Evolutionary conservation across 441 rosid genomes (phyloP), one percentile per base, ranked within the genome.

Genomic region (Adansonia gregorii): DNA sequence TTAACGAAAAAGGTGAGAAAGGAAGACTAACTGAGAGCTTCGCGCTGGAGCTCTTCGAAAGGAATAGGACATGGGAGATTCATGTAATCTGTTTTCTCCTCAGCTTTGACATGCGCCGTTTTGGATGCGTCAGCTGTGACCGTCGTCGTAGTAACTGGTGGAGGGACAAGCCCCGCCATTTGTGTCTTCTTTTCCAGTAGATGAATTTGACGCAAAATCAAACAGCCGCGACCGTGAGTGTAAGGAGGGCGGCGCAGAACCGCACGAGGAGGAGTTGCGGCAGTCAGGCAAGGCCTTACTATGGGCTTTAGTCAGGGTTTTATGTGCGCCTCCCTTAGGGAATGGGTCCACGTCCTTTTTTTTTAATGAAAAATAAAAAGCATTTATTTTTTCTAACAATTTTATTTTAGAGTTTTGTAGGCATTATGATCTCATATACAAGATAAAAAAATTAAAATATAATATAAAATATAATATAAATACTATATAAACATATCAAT

Each of bases 1-100:
- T 20, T 4, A 24, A 8, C 20, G n/a, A 60, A 1, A 60, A 46
- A 74, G 20, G 20, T 22, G 10, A 61, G 52, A 74, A 46, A 17
- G 67, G 45, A 19, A 75, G 11, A 81, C 84, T 78, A 76, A 96
- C 98, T 94, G 77, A 89, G 85, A 79, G 97, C 95, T 86, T 96
- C 98, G 14, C 97, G 97, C 78, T 93, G 95, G 82, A 94, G 82
- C 83, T 96, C 99, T 64, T 94, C 99, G 31, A 88, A 96, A 39
- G 98, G 93, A 82, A 96, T 83, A 78, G 99, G 99, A 78, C 95
- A 91, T 66, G 98, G 97, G 65, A 96, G 95, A 72, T 92, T 85
- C 71, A 87, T 74, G 89, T 90, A 96, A 79, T 96, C 97, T 3
- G 86, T 87, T 78, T 87, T 92, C 81, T 91, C 92, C 39, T 72